A percentile compares a stretch with the other conserved stretches of the same genome.
Conservation (phyloP, 2,329 filamentous ascomycete genomes). For the Calonectria pseudoreteaudii region DNA sequence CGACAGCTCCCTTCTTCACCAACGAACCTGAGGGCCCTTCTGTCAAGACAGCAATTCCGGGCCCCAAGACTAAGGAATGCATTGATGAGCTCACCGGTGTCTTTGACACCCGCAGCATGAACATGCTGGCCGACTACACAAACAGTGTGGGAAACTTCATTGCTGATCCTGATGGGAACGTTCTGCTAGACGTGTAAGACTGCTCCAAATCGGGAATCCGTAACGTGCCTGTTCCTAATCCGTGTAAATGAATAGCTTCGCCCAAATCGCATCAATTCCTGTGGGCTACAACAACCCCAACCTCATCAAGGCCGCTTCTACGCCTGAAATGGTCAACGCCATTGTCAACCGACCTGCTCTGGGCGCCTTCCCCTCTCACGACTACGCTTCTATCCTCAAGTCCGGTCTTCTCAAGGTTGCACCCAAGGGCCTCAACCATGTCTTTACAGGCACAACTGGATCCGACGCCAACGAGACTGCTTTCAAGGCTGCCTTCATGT, state of each 20-base stretch:
- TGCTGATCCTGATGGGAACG: constrained; percentile 77
- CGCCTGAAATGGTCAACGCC: constrained; percentile 81
- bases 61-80: constrained; percentile 77
- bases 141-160: constrained; percentile 86
- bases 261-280: constrained; percentile 93
- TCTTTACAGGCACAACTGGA: constrained; percentile 90
- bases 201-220: background rate
- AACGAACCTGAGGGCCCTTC: constrained; percentile 65
- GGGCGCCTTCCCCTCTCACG: constrained; percentile 88
- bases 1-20: constrained; percentile 55
- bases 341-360: constrained; percentile 91
- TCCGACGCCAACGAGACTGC: constrained; percentile 95
- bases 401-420: constrained; percentile 85
- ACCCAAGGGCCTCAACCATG: constrained; percentile 85
- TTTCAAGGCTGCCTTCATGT: constrained; percentile 97
- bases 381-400: constrained; percentile 85
- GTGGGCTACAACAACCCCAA: constrained; percentile 92
- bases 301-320: constrained; percentile 76
- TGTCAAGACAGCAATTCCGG: constrained; percentile 75
- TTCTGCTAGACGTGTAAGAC: constrained; percentile 77
- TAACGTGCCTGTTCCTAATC: constrained; percentile 10
- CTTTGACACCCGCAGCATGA: constrained; percentile 87
- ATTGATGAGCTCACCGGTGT: constrained; percentile 80
- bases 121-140: constrained; percentile 83
- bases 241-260: constrained; percentile 69